A percentile compares a stretch with the other conserved stretches of the same genome.
Conservation (phyloP, 129 eudicot genomes). For the Flaveria robusta region DNA sequence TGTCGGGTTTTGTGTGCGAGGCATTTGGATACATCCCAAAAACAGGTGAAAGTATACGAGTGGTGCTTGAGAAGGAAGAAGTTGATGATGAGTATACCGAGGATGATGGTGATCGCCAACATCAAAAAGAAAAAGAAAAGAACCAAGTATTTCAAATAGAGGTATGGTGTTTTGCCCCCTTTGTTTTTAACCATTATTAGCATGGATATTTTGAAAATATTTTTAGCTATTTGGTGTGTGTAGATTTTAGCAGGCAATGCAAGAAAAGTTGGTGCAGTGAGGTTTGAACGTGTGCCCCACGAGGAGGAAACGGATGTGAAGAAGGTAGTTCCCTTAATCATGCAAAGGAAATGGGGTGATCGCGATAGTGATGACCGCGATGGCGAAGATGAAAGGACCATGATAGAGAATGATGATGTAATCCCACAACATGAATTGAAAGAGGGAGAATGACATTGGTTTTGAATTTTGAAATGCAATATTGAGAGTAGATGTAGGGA, state of each 20-base stretch:
- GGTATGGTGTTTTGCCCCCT: constrained; percentile 34
- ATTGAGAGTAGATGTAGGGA: constrained; percentile 2
- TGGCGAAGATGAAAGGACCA: constrained; percentile 29
- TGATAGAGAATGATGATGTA: constrained; percentile 37
- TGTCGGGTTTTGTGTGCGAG: constrained; percentile 94
- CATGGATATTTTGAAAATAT: constrained; percentile 3
- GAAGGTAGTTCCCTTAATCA: constrained; percentile 56
- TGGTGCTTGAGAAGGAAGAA: constrained; percentile 74
- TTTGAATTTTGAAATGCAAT: constrained; percentile 15
- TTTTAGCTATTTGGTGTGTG: constrained; percentile 26
- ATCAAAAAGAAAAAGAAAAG: constrained; percentile 57
- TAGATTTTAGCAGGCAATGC: constrained; percentile 94
- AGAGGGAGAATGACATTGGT: constrained; percentile 33
- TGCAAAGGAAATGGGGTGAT: constrained; percentile 52
- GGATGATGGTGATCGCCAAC: constrained; percentile 57
- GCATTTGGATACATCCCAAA: constrained; percentile 95
- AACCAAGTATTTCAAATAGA: constrained; percentile 74
- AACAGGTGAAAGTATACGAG: constrained; percentile 84
- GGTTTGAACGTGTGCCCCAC: constrained; percentile 65
- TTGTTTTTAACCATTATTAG: neutral
- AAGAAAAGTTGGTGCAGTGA: constrained; percentile 84
- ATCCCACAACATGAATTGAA: constrained; percentile 46
- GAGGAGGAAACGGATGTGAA: constrained; percentile 52
- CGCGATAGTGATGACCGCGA: constrained; percentile 26
- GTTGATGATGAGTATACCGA: constrained; percentile 66